phyloP scores from a whole-genome alignment of 768 basidiomycete species.

The Pholiota conissans region DNA sequence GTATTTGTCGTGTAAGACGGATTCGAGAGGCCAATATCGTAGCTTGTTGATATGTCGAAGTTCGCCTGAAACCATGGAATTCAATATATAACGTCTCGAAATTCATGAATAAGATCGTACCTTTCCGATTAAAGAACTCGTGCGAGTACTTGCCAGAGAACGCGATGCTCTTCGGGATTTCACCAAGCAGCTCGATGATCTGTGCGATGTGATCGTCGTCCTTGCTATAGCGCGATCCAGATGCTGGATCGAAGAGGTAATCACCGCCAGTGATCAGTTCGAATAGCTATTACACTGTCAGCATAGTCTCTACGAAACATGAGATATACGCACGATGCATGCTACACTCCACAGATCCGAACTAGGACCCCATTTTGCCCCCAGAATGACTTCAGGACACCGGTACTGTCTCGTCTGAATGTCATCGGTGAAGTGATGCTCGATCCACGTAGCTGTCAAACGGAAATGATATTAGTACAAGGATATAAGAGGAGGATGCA shows the following conservation, averaged over 20 bases:
- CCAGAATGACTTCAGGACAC: conserved; percentile 95
- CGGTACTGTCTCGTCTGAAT: conserved; percentile 98
- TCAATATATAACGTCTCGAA: not conserved
- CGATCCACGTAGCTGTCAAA: conserved; percentile 73
- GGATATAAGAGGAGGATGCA: not conserved
- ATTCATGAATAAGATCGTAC: conserved; percentile 39
- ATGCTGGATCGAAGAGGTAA: conserved; percentile 96
- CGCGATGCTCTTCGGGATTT: conserved; percentile 80
- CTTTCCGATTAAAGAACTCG: conserved; percentile 97
- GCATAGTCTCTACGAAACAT: not conserved
- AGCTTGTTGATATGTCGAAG: conserved; percentile 93
- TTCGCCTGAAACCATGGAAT: conserved; percentile 53
- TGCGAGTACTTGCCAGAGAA: conserved; percentile 90
- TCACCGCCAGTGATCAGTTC: conserved; percentile 96
- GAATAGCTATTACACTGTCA: conserved; percentile 60
- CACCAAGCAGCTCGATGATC: conserved; percentile 94
- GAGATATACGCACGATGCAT: conserved; percentile 68
- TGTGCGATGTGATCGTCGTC: conserved; percentile 98
- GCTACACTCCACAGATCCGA: conserved; percentile 98
- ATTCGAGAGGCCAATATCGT: conserved; percentile 84
- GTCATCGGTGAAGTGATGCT: conserved; percentile 98
- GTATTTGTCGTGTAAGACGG: conserved; percentile 93
- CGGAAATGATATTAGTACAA: not conserved
- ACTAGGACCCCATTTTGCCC: conserved; percentile 93
- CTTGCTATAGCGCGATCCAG: conserved; percentile 92